Base-by-base conservation (phyloP, 148 eudicot genomes). In the Chenopodium formosanum region DNA sequence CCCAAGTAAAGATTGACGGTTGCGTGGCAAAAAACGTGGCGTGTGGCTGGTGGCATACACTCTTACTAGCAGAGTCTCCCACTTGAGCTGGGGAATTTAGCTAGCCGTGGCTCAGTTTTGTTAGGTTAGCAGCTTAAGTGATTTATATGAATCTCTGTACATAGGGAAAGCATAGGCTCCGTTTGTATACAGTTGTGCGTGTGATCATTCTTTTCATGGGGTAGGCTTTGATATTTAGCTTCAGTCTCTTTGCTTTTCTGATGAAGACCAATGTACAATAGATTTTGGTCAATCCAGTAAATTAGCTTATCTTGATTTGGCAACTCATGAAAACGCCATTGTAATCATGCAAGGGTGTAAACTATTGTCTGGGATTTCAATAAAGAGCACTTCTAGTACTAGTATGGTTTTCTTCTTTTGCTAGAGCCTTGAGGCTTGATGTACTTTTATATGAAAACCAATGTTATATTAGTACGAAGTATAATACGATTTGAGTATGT, bases 21-120 rank as follows among this genome's bases (percentile, higher is more conserved):
- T 86, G 78, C 56, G 74, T 88, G 23, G 88, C 97, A 7, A 94
- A 78, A 68, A 92, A 92, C 53, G 82, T 92, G 29, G 94, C 99
- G 7, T 96, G 99, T 46, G 99, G 99, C 20, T 96, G 99, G 99
- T 96, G 99, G 99, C 99, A 96, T 82, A 96, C 98, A 14, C 92
- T 94, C 73, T 89, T 94, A 46, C 85, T 95, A n/a, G 92, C 94
- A 12, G 94, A 95, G 79, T 81, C 97, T 70, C 92, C 93, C 11
- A 88, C 93, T 71, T 93, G 83, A 91, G 73, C 13, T 1, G 3
- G 6, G 76, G 7, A 16, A 46, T 4, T 37, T n/a, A 20, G 25
- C 14, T 63, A 4, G 53, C 52, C 40, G 2, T 23, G 83, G 53
- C 32, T 62, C 86, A 85, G 79, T 91, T 92, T 91, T 89, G 94